These are phyloP conservation scores for Ehretia macrophylla DNA, from an alignment of 257 asterid genomes.

Conservation along the genomic window DNA sequence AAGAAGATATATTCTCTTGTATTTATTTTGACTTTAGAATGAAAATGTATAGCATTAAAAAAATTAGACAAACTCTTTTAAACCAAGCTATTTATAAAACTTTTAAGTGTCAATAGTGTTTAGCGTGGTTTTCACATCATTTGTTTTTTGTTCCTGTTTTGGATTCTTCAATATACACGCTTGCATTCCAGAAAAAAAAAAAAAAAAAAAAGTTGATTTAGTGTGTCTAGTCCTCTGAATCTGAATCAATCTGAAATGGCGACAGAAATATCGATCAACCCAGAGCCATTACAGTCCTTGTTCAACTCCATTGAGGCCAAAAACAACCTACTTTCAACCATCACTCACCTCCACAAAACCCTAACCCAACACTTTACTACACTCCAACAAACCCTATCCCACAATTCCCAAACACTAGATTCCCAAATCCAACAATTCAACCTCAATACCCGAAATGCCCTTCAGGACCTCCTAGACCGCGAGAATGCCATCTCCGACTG, in stretches of 20 bases:
- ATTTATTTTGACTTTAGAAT: no score
- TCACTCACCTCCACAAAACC: conserved; percentile 21
- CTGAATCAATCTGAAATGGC: conserved; percentile 12
- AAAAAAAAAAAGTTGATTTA: no score
- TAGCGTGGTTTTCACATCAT: no score
- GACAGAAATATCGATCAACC: conserved; percentile 10
- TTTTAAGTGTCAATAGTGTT: no score
- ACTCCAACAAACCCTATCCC: conserved; percentile 6
- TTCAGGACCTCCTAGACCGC: conserved; percentile 1
- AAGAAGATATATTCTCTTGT: no score
- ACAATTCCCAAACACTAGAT: conserved; percentile 22
- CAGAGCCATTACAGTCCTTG: conserved; percentile 10
- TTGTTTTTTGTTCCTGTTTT: no score
- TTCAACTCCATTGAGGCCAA: conserved; percentile 18
- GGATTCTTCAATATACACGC: no score
- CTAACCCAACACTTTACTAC: conserved; percentile 15
- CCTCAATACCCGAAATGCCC: conserved; percentile 3
- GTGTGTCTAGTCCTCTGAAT: no score
- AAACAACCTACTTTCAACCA: conserved; percentile 9
- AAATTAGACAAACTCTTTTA: no score
- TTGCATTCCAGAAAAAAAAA: no score
- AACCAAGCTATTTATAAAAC: no score
- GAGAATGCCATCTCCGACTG: conserved; percentile 7
- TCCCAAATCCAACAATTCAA: background rate
- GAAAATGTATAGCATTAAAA: no score